phyloP scores from a whole-genome alignment of 106 monocot genomes.

The Acorus calamus region DNA sequence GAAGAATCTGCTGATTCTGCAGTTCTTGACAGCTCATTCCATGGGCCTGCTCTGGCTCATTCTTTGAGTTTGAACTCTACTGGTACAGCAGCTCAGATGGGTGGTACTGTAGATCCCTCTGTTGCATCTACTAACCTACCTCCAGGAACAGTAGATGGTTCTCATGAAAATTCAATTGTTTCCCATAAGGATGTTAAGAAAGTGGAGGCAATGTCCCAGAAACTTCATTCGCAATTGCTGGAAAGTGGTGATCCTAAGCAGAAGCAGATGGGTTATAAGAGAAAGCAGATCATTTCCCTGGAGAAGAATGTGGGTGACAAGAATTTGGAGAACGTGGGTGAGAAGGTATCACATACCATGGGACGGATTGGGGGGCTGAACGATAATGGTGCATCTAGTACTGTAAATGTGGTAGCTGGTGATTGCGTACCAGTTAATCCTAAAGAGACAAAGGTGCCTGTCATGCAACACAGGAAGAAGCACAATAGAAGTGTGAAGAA shows the following conservation, averaged over 20 bases:
- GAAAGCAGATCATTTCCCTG: conserved; percentile 16
- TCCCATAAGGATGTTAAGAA: not conserved
- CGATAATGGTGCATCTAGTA: not conserved
- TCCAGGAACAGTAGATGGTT: not conserved
- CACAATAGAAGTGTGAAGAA: conserved; percentile 27
- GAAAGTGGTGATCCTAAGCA: conserved; percentile 26
- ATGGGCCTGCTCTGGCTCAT: not conserved
- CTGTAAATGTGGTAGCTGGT: not conserved
- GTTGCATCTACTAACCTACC: not conserved
- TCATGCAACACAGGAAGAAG: conserved; percentile 40
- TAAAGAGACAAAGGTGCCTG: conserved; percentile 10
- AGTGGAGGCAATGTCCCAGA: not conserved
- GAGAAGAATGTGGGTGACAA: conserved; percentile 28
- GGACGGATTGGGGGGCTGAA: conserved; percentile 8
- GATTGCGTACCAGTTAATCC: not conserved
- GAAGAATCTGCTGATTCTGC: not conserved
- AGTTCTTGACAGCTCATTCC: not conserved
- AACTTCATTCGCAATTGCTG: conserved; percentile 11
- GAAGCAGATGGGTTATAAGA: conserved; percentile 40
- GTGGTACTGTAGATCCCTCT: not conserved
- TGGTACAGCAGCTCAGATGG: not conserved
- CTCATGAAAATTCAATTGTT: not conserved
- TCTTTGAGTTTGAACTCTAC: not conserved
- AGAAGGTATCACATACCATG: conserved; percentile 6
- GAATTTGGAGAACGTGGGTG: conserved; percentile 10